These are phyloP conservation scores for Martiniozyma abietophila DNA, from an alignment of 805 yeast species.

Conservation along the genomic window DNA sequence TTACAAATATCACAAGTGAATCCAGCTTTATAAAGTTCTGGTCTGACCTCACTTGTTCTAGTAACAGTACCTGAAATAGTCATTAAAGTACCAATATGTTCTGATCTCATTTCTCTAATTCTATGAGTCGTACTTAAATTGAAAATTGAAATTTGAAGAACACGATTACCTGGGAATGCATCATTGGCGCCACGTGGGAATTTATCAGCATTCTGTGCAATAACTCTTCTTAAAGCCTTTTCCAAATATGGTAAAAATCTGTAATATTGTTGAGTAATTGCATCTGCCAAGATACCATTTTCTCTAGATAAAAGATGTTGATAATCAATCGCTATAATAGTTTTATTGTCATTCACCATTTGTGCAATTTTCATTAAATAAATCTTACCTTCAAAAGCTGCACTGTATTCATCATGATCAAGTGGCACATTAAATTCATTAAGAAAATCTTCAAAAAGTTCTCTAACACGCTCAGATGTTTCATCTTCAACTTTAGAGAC, in stretches of 20 bases:
- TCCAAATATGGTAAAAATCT: slow-evolving; percentile 82
- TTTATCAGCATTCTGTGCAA: slow-evolving; percentile 68
- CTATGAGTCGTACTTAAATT: slow-evolving; percentile 75
- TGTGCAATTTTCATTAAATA: slow-evolving; percentile 76
- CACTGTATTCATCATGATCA: slow-evolving; percentile 26
- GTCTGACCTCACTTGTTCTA: slow-evolving; percentile 92
- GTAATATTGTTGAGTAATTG: slow-evolving; percentile 85
- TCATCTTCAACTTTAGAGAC: slow-evolving; percentile 84
- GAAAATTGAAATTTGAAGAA: slow-evolving; percentile 85
- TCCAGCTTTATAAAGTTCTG: slow-evolving; percentile 79
- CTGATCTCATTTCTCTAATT: slow-evolving; percentile 85
- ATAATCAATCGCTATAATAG: slow-evolving; percentile 79
- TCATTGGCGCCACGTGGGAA: slow-evolving; percentile 32
- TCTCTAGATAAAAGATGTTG: slow-evolving; percentile 66
- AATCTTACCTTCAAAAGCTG: slow-evolving; percentile 42
- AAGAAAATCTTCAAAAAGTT: slow-evolving; percentile 78
- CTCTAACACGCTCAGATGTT: slow-evolving; percentile 90
- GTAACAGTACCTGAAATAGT: slow-evolving; percentile 92
- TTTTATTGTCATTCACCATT: slow-evolving; percentile 65
- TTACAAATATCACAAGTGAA: slow-evolving; percentile 87
- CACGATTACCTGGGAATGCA: slow-evolving; percentile 48
- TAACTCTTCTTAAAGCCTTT: slow-evolving; percentile 62
- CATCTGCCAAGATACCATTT: slow-evolving; percentile 81
- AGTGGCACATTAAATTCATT: slow-evolving; percentile 45
- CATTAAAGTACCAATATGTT: slow-evolving; percentile 75